These are phyloP conservation scores for Hypoxylon trugodes DNA, from an alignment of 495 filamentous ascomycete genomes.

Conservation along the genomic window DNA sequence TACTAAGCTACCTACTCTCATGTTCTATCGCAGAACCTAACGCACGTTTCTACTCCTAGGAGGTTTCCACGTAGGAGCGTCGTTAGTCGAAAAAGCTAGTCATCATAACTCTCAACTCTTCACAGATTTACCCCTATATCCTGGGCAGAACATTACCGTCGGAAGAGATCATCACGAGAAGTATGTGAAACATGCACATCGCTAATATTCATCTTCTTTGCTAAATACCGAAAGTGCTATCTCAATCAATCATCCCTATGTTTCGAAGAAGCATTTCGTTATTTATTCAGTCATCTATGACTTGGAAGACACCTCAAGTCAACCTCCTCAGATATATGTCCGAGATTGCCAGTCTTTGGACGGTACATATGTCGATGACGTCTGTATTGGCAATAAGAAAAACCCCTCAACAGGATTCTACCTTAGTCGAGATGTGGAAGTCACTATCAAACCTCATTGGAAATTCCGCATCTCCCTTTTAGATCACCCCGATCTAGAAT, in stretches of 20 bases:
- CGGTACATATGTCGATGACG: constrained; percentile 63
- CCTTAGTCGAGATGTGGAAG: constrained; percentile 63
- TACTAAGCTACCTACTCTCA: not conserved
- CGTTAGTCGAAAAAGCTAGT: constrained; percentile 7
- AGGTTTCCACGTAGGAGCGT: not conserved
- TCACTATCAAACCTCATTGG: constrained; percentile 53
- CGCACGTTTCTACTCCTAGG: not conserved
- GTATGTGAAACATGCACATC: constrained; percentile 29
- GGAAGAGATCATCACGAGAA: constrained; percentile 47
- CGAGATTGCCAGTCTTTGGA: constrained; percentile 66
- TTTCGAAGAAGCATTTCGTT: constrained; percentile 69
- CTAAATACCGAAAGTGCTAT: constrained; percentile 48
- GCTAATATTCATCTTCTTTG: not conserved
- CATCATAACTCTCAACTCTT: constrained; percentile 13
- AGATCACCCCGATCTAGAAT: constrained; percentile 16
- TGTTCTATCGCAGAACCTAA: not conserved
- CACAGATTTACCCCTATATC: constrained; percentile 16
- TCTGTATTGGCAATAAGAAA: constrained; percentile 50
- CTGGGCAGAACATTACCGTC: constrained; percentile 26
- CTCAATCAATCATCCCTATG: constrained; percentile 49
- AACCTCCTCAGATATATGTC: constrained; percentile 65
- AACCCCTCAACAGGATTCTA: constrained; percentile 51
- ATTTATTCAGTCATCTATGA: constrained; percentile 68
- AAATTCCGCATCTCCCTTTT: constrained; percentile 42
- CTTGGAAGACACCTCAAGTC: constrained; percentile 44